A percentile compares a stretch with the other conserved stretches of the same genome.
Conservation (phyloP, 306 rosid species). For the Lagenaria siceraria region DNA sequence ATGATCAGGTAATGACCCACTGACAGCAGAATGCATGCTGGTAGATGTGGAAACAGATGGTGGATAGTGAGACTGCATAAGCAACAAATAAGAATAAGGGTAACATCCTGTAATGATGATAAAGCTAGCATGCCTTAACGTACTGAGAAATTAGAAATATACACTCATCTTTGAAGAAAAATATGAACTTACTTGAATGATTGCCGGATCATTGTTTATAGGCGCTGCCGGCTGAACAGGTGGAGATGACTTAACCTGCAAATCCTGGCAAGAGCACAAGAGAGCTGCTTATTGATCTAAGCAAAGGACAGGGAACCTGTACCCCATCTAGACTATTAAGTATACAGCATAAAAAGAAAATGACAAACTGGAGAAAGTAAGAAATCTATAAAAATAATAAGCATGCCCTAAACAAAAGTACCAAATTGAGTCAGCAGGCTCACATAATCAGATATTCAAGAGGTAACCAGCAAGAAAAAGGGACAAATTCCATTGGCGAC, state of each 20-base stretch:
- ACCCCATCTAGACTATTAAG: background rate
- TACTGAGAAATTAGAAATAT: background rate
- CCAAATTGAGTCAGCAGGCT: background rate
- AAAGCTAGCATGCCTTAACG: background rate
- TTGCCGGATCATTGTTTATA: conserved; percentile 73
- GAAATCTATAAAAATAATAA: background rate
- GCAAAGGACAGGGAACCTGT: background rate
- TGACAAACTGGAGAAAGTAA: background rate
- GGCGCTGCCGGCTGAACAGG: conserved; percentile 49
- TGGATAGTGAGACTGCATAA: conserved; percentile 76
- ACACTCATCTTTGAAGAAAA: background rate
- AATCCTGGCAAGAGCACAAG: conserved; percentile 41
- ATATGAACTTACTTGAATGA: conserved; percentile 45
- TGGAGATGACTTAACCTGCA: conserved; percentile 83
- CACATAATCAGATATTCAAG: background rate
- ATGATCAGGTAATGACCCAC: conserved; percentile 46
- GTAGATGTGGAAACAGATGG: conserved; percentile 38
- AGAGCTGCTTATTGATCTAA: background rate
- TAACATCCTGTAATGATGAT: background rate
- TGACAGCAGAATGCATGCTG: conserved; percentile 51
- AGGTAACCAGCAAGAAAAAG: background rate
- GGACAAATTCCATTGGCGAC: background rate
- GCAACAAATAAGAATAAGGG: background rate
- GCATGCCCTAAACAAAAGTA: background rate
- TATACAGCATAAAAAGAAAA: background rate